Evolutionary conservation across 306 rosid species (phyloP).

Genomic region (Delonix regia): DNA sequence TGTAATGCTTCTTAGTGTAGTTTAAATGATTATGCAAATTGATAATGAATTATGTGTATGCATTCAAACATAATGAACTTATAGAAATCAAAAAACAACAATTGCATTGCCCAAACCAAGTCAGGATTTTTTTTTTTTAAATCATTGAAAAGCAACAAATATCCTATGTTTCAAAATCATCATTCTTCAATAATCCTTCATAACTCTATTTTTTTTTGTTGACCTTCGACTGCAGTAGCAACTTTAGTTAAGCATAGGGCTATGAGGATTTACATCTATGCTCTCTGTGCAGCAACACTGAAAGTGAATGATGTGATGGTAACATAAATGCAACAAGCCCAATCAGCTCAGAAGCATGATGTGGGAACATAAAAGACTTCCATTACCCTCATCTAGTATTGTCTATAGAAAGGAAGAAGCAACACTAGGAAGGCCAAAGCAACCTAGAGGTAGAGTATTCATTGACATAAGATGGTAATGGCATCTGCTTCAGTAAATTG

Average conservation of each 20-base stretch:
- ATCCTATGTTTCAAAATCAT: not conserved
- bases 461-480: not conserved
- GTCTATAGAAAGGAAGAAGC: not conserved
- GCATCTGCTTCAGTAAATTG: not conserved
- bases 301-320: not conserved
- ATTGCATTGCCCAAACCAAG: not conserved
- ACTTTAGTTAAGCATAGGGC: not conserved
- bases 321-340: slow-evolving; percentile 14
- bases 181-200: not conserved
- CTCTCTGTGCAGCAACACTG: not conserved
- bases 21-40: not conserved
- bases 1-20: not conserved
- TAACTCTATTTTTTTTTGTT: not conserved
- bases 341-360: slow-evolving; percentile 7
- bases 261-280: not conserved
- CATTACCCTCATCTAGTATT: not conserved
- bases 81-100: not conserved
- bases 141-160: slow-evolving; percentile 3
- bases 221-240: slow-evolving; percentile 1
- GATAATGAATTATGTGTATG: not conserved
- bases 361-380: slow-evolving; percentile 1
- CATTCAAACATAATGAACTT: slow-evolving; percentile 2
- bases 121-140: not conserved
- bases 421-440: not conserved
- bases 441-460: not conserved